Base-by-base conservation (phyloP, 257 asterid species). In the Lavandula angustifolia region DNA sequence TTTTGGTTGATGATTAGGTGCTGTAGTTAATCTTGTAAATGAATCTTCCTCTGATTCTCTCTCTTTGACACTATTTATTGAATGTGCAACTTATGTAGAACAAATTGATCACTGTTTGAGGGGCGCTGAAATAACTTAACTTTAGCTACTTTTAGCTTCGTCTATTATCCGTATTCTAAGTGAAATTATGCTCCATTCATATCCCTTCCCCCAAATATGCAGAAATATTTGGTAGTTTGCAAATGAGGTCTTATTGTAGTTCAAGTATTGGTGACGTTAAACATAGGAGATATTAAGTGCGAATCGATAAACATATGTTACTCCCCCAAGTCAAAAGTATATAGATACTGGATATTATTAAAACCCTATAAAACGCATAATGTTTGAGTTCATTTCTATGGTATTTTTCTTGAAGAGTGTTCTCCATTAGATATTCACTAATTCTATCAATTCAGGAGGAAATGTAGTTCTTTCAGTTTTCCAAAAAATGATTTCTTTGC, bases 361-460 rank as follows among this genome's bases (percentile, higher is more conserved):
- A 17, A n/a, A 55, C 16, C 27, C 52, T 27, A 6, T 4, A 27
- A 49, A 63, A 17, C 47, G 8, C 68, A 63, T 35, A 10, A 10
- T 35, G n/a, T n/a, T 18, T 63, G 59, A 17, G 49, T 60, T 42
- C 11, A 53, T 60, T 57, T 57, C 16, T 9, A 37, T 9, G 9
- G n/a, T n/a, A n/a, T 14, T 44, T 22, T 12, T 43, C 40, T 9
- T 14, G 5, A 37, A 57, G 16, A 17, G 17, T 9, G 18, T 14
- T 14, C 9, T 57, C 48, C 33, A 3, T 33, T 7, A 37, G 29
- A 56, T 14, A 56, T 13, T 13, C 14, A 6, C n/a, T 8, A 7
- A 33, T 55, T 58, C 64, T 38, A 58, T 40, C 64, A 22, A 5
- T 17, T 58, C 37, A 58, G 3, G 6, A 40, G 64, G 64, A 58